These are phyloP conservation scores for Mesotaenium endlicherianum DNA, from an alignment of 139 green algal genomes.

Conservation along the genomic window DNA sequence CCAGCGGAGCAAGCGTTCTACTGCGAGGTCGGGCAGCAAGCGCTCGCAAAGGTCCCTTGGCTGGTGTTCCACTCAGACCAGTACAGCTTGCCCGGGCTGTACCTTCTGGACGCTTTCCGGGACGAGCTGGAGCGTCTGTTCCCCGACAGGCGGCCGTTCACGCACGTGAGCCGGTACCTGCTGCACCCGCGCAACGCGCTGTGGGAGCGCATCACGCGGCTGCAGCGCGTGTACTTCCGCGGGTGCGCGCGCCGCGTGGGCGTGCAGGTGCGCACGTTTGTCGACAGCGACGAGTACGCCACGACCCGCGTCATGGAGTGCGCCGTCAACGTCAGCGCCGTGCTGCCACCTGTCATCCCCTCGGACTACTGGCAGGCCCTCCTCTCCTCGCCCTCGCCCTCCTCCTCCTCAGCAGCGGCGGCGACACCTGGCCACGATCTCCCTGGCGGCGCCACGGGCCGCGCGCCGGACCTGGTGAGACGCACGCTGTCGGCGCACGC, in stretches of 20 bases:
- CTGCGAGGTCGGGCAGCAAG: neutral
- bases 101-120: neutral
- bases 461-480: too few relatives aligned
- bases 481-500: too few relatives aligned
- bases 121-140: neutral
- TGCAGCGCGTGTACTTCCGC: neutral
- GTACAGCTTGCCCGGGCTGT: constrained; percentile 17
- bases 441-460: neutral
- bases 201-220: constrained; percentile 22
- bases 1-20: neutral
- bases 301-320: neutral
- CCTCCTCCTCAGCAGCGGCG: neutral
- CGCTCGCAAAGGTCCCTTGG: neutral
- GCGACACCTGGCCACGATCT: neutral
- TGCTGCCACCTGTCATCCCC: neutral
- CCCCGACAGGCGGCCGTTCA: constrained; percentile 11
- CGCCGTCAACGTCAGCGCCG: neutral
- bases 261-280: neutral
- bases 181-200: constrained; percentile 14
- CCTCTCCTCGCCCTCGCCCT: too few relatives aligned
- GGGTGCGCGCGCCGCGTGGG: neutral
- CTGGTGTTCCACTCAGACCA: constrained; percentile 17
- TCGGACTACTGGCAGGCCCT: neutral
- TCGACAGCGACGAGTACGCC: neutral
- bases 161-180: constrained; percentile 1